Evolutionary conservation across 768 basidiomycete genomes (phyloP), one percentile per base, ranked within the genome.

Genomic region (Amanita rubescens): DNA sequence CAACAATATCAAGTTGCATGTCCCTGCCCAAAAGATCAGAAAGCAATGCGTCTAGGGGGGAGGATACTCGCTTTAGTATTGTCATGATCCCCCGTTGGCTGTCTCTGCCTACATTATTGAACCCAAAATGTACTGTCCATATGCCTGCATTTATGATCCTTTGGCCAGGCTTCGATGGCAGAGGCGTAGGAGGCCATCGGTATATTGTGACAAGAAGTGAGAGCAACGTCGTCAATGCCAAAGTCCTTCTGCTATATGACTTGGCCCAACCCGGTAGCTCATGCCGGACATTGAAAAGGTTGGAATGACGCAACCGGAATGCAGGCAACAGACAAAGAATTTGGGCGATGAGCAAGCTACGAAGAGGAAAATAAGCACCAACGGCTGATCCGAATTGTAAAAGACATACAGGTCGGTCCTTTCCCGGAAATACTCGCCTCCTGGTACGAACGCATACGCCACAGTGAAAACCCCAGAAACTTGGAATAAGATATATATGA

Each of bases 61-160:
- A 9, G 43, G 35, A 35, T 22, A 38, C 43, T 46, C 27, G 20
- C 52, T 46, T 17, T 25, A 53, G 17, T 35, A 53, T 17, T n/a
- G 44, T 78, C 57, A 79, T 71, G 64, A 90, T 81, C 3, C 83
- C 72, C 38, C 77, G 66, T 64, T 88, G 87, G 61, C 87, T 89
- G 59, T 90, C 88, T 56, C 79, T 66, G 2, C 87, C 84, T 39
- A 78, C 80, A 57, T 88, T 82, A 66, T 91, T 81, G 24, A 80
- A 71, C 51, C 93, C 93, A 63, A 95, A 95, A 65, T 95, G 93
- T 22, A 95, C 76, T 0, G 93, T 91, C 92, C 91, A 94, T 25
- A 94, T 90, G 3, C 88, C 92, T 4, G 87, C 84, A 17, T 82
- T 85, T 39, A 93, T 71, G n/a, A 88, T 75, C 27, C 87, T 73